These are phyloP conservation scores for Russula virescens DNA, from an alignment of 768 basidiomycete genomes.

Conservation along the genomic window DNA sequence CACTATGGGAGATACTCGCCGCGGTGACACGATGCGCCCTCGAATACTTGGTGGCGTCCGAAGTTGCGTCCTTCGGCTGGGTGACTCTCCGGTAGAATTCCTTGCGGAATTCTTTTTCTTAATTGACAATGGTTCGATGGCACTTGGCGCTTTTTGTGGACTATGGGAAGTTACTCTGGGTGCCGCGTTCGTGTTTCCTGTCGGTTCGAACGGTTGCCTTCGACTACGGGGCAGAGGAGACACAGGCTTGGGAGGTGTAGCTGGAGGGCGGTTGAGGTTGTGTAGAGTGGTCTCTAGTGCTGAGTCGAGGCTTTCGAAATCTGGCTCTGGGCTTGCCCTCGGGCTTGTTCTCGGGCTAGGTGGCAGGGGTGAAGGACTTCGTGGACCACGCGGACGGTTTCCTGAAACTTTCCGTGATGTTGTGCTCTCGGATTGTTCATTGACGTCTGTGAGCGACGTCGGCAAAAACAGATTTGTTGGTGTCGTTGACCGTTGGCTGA, in stretches of 20 bases:
- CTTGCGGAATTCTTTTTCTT: slow-evolving; percentile 76
- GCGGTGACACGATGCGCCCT: slow-evolving; percentile 24
- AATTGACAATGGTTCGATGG: slow-evolving; percentile 74
- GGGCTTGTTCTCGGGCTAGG: slow-evolving; percentile 36
- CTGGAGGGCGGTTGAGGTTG: slow-evolving; percentile 27
- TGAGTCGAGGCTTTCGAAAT: slow-evolving; percentile 44
- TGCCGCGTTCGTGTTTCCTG: slow-evolving; percentile 47
- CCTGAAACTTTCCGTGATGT: slow-evolving; percentile 47
- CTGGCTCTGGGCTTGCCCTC: slow-evolving; percentile 33
- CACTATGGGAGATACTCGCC: slow-evolving; percentile 25
- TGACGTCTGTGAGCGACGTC: slow-evolving; percentile 36
- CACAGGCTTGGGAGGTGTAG: slow-evolving; percentile 30
- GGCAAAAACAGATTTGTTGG: slow-evolving; percentile 39
- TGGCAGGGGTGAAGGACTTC: slow-evolving; percentile 66
- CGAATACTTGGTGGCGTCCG: slow-evolving; percentile 38
- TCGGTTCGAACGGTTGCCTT: slow-evolving; percentile 58
- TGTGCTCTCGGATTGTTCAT: slow-evolving; percentile 38
- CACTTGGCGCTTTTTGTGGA: slow-evolving; percentile 34
- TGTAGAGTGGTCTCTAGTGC: slow-evolving; percentile 37
- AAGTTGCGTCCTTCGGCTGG: slow-evolving; percentile 32
- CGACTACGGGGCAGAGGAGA: slow-evolving; percentile 65
- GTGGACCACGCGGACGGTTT: slow-evolving; percentile 64
- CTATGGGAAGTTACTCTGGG: slow-evolving; percentile 38
- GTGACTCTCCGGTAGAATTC: slow-evolving; percentile 36
- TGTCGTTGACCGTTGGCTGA: slow-evolving; percentile 41